Base-by-base conservation (phyloP, 805 yeast species). In the Saturnispora bothae region DNA sequence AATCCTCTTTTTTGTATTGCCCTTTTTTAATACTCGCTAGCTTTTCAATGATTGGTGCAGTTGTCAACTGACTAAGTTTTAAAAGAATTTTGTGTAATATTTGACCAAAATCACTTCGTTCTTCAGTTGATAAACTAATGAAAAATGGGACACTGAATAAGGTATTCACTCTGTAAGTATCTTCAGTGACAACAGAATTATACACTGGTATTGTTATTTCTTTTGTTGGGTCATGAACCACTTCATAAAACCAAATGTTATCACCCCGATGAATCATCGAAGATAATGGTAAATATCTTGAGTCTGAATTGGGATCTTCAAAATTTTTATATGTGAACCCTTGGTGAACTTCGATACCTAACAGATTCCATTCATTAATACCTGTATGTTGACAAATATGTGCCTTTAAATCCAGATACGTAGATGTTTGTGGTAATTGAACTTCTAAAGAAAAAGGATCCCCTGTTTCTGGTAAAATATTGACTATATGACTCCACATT, bases 101-200 rank as follows among this genome's bases (percentile, higher is more conserved):
- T 1, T 56, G 49, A 5, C 78, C 80, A 50, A 71, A 76, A 18
- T 83, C 76, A 3, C 50, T 48, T 4, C 66, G 55, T 28, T 82
- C 89, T 26, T 64, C 61, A 2, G 67, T 52, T 37, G 85, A 50
- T 0, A 76, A 67, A 21, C 10, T 22, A 8, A 86, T 63, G 47
- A 86, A 77, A 48, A 84, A 74, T 3, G 97, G 97, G 1, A 78
- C 54, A 2, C 86, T 94, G 59, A 85, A 82, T 1, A 76, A 57
- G 31, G 65, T 65, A 1, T 68, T 64, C 8, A 22, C 25, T 36
- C 60, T 58, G 18, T 45, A 40, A 31, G 49, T 47, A 38, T 61
- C 60, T 48, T 64, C 52, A 47, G 67, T 50, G 30, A 56, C 42
- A 27, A 53, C 50, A 0, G 71, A 61, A 44, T 66, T 77, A 39